Conservation (phyloP, 257 asterid genomes). For the Paraleonurus japonicus region DNA sequence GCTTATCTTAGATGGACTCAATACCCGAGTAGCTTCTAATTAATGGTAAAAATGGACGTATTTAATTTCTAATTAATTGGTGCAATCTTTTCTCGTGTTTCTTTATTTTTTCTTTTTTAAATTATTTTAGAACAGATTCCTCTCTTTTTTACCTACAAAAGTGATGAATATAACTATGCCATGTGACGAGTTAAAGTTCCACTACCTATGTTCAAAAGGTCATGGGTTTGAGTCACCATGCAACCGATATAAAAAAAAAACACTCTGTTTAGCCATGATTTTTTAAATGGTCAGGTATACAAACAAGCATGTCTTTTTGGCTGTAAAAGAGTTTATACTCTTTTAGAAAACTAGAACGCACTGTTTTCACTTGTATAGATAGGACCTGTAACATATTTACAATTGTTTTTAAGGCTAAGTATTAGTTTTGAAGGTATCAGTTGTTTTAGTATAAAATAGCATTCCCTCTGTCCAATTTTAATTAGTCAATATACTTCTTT, state of each 20-base stretch:
- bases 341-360: no score
- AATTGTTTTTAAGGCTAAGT: no score
- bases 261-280: neutral
- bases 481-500: no score
- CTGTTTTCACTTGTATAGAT: neutral
- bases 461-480: no score
- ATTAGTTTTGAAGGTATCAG: no score
- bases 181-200: no score
- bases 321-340: neutral
- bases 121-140: neutral
- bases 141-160: neutral
- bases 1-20: conserved; percentile 48
- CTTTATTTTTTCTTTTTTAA: neutral
- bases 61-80: neutral
- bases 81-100: neutral
- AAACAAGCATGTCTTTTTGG: no score
- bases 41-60: neutral
- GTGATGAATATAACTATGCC: neutral
- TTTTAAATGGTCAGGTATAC: no score
- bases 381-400: neutral
- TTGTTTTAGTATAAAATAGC: no score
- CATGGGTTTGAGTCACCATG: no score
- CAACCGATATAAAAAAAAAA: no score
- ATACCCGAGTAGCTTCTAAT: conserved; percentile 45
- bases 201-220: no score